Percentiles rank a stretch among this genome's conserved stretches.
Evolutionary conservation across 345 rosid genomes (phyloP).

Genomic region (Fremontodendron californicum): DNA sequence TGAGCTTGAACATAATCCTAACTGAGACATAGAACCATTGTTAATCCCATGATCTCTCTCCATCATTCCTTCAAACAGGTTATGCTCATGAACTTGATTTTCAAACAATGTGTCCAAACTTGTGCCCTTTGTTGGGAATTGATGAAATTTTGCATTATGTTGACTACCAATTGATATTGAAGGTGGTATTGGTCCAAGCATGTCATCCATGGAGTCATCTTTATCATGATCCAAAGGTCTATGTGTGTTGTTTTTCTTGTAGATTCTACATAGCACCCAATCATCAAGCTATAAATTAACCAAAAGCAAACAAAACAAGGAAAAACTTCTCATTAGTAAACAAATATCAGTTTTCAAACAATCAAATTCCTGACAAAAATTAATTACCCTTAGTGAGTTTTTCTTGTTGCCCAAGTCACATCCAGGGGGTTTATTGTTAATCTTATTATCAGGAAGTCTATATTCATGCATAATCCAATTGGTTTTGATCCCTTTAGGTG

Average conservation of each 20-base stretch:
- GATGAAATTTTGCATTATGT: conserved; percentile 27
- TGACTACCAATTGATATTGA: conserved; percentile 34
- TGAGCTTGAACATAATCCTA: conserved; percentile 28
- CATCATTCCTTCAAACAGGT: conserved; percentile 41
- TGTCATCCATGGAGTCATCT: conserved; percentile 50
- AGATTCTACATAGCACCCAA: conserved; percentile 94
- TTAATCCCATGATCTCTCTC: conserved; percentile 22
- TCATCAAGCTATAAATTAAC: conserved; percentile 70
- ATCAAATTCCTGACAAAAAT: neutral
- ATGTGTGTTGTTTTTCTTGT: conserved; percentile 60
- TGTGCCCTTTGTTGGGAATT: conserved; percentile 27
- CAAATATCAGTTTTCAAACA: neutral
- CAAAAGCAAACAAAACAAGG: neutral
- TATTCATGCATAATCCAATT: conserved; percentile 99
- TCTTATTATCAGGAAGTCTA: conserved; percentile 52
- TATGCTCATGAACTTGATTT: conserved; percentile 29
- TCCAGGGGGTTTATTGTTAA: conserved; percentile 52
- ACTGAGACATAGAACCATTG: conserved; percentile 30
- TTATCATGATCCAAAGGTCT: conserved; percentile 52
- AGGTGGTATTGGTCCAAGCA: conserved; percentile 48
- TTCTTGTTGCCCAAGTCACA: conserved; percentile 69
- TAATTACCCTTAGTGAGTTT: conserved; percentile 73
- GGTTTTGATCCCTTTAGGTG: conserved; percentile 92
- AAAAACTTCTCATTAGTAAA: neutral
- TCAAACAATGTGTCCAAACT: conserved; percentile 36